Percentiles rank a stretch among this genome's conserved stretches.
Conservation (phyloP, 176 grass and related monocot species). For the Oryza officinalis region DNA sequence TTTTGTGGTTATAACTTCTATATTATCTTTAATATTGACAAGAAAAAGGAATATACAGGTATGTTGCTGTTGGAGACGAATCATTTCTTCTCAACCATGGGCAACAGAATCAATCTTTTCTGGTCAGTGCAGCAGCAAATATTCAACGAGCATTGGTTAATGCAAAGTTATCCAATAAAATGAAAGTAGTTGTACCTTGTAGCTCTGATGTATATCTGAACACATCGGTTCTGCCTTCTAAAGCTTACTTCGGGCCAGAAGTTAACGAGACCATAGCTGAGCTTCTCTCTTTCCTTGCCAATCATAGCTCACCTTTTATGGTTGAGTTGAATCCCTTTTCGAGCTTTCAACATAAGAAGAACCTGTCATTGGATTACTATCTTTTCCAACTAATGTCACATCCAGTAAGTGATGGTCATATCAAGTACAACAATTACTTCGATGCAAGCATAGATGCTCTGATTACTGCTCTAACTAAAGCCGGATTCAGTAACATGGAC, state of each 20-base stretch:
- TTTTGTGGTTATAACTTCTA: background rate
- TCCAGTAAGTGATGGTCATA: conserved; percentile 66
- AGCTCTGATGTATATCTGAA: conserved; percentile 73
- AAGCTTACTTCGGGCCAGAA: conserved; percentile 79
- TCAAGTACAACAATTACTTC: conserved; percentile 82
- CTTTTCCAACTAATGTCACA: conserved; percentile 72
- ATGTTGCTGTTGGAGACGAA: conserved; percentile 82
- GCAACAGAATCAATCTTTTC: conserved; percentile 61
- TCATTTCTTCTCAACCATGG: conserved; percentile 74
- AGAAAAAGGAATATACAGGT: conserved; percentile 55
- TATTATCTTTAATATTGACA: conserved; percentile 10
- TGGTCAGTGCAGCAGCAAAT: conserved; percentile 72
- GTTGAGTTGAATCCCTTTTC: conserved; percentile 74
- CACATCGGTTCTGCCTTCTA: conserved; percentile 61
- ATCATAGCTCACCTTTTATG: conserved; percentile 80
- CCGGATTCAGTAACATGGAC: conserved; percentile 71
- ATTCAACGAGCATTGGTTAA: conserved; percentile 65
- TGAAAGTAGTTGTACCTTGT: conserved; percentile 80
- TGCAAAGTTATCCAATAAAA: conserved; percentile 70
- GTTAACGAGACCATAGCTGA: conserved; percentile 85
- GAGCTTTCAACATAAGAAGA: conserved; percentile 73
- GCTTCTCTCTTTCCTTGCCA: conserved; percentile 81
- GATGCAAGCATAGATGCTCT: conserved; percentile 85
- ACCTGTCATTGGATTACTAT: conserved; percentile 73
- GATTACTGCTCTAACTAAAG: conserved; percentile 71